Evolutionary conservation across 768 basidiomycete species (phyloP), one percentile per base, ranked within the genome.

Genomic region (Tylopilus felleus): DNA sequence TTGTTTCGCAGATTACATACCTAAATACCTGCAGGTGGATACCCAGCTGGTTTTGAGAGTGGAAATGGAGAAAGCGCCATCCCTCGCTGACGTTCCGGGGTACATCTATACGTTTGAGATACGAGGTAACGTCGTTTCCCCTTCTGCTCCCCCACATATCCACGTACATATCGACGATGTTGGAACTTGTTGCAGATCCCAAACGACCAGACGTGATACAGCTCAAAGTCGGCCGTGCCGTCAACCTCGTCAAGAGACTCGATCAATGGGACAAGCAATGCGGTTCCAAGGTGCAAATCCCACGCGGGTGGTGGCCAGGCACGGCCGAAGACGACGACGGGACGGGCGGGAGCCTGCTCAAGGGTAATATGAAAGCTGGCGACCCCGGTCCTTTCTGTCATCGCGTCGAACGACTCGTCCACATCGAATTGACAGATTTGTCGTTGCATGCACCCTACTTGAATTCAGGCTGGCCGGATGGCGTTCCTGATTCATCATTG

Each of bases 71-170:
- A 80, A 78, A 39, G 64, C 77, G 12, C 74, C 73, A 4, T 80
- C 87, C 5, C 53, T 62, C 3, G 77, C 80, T 9, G 90, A 93
- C 58, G 78, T 76, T 19, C 73, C 79, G 5, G 91, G 91, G 0
- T 91, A 88, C 61, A 92, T 93, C 47, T 93, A 93, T 59, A 80
- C 83, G 0, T 93, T 86, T 65, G 86, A 92, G 67, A 86, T 93
- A 52, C 77, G 82, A 66, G 86, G 88, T 88, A 65, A 42, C 67
- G 60, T 49, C 16, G 8, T 23, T 17, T 45, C 8, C 36, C 27
- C n/a, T n/a, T n/a, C n/a, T n/a, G n/a, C n/a, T n/a, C 29, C 1
- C 8, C 23, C 23, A 21, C 28, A 19, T 21, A 45, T 44, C 28
- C 1, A 12, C 9, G 7, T 21, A 33, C 8, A 28, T 6, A 9